phyloP scores from a whole-genome alignment of 176 grass and related monocot species.

The bread wheat (Triticum aestivum) region DNA sequence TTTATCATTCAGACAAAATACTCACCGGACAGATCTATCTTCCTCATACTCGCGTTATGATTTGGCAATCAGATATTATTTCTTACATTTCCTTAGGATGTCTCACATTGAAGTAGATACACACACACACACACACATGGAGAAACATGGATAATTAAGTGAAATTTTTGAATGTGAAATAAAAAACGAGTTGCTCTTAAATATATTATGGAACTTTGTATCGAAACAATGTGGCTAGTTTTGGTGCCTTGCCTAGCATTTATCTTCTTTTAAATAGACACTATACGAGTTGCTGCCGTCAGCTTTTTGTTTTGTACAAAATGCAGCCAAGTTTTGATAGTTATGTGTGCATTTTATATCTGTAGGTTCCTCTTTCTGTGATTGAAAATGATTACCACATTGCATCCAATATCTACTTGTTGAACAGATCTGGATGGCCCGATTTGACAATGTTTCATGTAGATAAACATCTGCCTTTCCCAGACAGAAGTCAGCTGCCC shows the following conservation, averaged over 20 bases:
- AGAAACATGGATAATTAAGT: not conserved
- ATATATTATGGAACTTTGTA: not conserved
- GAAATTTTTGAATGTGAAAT: not conserved
- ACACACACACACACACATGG: not conserved
- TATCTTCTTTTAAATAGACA: not conserved
- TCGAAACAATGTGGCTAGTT: not conserved
- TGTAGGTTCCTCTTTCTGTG: not conserved
- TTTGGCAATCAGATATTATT: conserved; percentile 8
- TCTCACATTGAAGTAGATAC: conserved; percentile 1
- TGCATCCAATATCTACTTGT: not conserved
- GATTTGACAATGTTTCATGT: conserved; percentile 24
- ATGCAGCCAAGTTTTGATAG: conserved; percentile 8
- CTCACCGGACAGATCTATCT: not conserved
- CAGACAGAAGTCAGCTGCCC: not conserved
- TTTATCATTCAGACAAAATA: not conserved
- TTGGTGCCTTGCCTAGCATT: not conserved
- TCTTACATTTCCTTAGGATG: not conserved
- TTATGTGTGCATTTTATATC: conserved; percentile 6
- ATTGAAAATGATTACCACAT: not conserved
- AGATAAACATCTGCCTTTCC: not conserved
- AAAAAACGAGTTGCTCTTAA: not conserved
- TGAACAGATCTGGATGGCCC: not conserved
- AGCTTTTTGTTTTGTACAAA: not conserved
- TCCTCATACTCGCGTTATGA: not conserved
- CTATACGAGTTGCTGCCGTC: not conserved